Conservation (phyloP, 345 rosid genomes). For the Excoecaria cochinchinensis region DNA sequence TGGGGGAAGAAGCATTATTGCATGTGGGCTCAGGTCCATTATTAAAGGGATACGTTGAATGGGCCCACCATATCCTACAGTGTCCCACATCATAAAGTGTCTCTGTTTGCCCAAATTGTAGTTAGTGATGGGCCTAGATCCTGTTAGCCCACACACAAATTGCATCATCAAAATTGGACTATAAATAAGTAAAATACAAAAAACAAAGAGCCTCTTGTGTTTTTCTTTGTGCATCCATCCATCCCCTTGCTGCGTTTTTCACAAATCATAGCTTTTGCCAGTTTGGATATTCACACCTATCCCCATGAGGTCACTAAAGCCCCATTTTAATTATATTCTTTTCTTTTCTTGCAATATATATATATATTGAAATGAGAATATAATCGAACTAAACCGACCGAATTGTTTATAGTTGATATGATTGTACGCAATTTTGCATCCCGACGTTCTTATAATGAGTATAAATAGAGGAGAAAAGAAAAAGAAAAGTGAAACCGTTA, state of each 20-base stretch:
- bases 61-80: conserved; percentile 3
- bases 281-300: no score
- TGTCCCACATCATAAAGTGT: background rate
- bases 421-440: no score
- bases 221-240: background rate
- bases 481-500: no score
- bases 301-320: background rate
- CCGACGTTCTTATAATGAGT: no score
- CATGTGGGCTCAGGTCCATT: conserved; percentile 4
- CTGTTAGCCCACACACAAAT: background rate
- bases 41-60: background rate
- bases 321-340: no score
- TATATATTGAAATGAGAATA: no score
- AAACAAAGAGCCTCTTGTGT: background rate
- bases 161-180: conserved; percentile 7
- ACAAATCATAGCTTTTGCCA: no score
- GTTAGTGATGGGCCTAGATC: conserved; percentile 5
- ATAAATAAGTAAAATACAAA: background rate
- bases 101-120: background rate
- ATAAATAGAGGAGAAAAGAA: no score
- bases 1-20: background rate
- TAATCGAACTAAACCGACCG: no score
- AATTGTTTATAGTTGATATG: no score
- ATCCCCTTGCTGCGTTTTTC: no score
- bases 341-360: no score